Evolutionary conservation across 1,284 basidiomycete genomes (phyloP).

Genomic region (Puccinia triticina): DNA sequence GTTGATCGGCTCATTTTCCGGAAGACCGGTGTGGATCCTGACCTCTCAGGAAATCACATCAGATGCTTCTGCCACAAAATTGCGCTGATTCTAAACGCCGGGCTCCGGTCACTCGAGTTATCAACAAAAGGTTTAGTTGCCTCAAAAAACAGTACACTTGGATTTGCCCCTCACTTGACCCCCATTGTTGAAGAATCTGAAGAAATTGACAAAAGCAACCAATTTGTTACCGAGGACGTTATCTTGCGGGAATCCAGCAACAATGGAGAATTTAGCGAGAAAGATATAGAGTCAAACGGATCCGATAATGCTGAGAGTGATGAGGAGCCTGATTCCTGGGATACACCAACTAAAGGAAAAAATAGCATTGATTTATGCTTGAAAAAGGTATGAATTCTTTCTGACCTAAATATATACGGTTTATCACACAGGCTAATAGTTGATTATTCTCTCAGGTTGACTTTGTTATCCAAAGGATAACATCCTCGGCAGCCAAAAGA

Average conservation of each 20-base stretch:
- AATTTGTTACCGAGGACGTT: not conserved
- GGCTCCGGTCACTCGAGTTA: not conserved
- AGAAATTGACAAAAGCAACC: not conserved
- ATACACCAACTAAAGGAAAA: no score
- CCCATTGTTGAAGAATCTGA: slow-evolving; percentile 5
- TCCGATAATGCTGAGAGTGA: no score
- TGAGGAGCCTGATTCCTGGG: no score
- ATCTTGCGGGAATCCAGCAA: not conserved
- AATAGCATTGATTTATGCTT: no score
- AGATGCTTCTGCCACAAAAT: slow-evolving; percentile 10
- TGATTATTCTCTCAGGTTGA: no score
- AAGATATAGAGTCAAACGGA: not conserved
- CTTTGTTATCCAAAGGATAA: no score
- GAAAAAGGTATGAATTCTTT: no score
- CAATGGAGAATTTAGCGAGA: not conserved
- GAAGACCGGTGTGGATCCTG: not conserved
- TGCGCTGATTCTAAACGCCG: not conserved
- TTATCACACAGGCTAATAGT: no score
- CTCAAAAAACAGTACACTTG: not conserved
- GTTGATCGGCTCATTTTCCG: not conserved
- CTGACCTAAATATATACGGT: no score
- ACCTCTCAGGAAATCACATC: no score
- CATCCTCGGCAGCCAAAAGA: no score
- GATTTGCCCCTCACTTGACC: not conserved
- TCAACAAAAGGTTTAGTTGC: not conserved